phyloP scores from a whole-genome alignment of 352 stramenopile genomes.

The Lagenidium sp. region DNA sequence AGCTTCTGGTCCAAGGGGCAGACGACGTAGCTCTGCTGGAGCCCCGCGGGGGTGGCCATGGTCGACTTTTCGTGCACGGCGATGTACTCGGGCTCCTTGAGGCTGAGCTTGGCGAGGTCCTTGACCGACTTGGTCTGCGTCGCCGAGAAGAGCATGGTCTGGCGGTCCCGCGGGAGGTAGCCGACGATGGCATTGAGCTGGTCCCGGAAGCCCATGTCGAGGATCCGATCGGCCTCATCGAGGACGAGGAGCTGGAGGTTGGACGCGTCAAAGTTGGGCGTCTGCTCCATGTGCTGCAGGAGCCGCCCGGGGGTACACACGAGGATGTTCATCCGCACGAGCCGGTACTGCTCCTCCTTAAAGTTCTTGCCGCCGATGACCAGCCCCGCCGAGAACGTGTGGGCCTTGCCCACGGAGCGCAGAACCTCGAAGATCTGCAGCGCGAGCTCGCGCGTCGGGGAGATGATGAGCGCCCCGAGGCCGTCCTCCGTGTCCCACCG shows the following conservation, averaged over 20 bases:
- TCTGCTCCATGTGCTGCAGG: slow-evolving; percentile 99
- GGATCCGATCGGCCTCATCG: slow-evolving; percentile 98
- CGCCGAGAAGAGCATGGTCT: slow-evolving; percentile 96
- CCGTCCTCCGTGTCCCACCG: slow-evolving; percentile 90
- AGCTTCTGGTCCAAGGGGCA: slow-evolving; percentile 94
- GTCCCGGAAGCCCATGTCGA: slow-evolving; percentile 99
- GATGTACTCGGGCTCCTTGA: slow-evolving; percentile 96
- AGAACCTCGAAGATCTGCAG: slow-evolving; percentile 99
- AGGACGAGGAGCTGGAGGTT: slow-evolving; percentile 96
- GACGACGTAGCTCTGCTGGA: slow-evolving; percentile 96
- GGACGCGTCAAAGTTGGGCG: slow-evolving; percentile 92
- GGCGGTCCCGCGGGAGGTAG: slow-evolving; percentile 89
- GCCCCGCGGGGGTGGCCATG: slow-evolving; percentile 85
- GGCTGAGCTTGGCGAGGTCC: slow-evolving; percentile 92
- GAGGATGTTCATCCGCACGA: slow-evolving; percentile 96
- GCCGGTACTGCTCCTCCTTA: slow-evolving; percentile 90
- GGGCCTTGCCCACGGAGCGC: slow-evolving; percentile 90
- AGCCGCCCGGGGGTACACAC: slow-evolving; percentile 95
- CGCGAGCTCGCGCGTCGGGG: slow-evolving; percentile 97
- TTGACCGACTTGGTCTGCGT: slow-evolving; percentile 98
- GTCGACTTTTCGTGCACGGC: slow-evolving; percentile 92
- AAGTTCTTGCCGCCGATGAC: slow-evolving; percentile 97
- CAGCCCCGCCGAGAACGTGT: slow-evolving; percentile 95
- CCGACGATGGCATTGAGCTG: slow-evolving; percentile 97
- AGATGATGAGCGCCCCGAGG: slow-evolving; percentile 95